Evolutionary conservation across 352 stramenopile genomes (phyloP), one percentile per base, ranked within the genome.

Genomic region (Globisporangium abappressorium): DNA sequence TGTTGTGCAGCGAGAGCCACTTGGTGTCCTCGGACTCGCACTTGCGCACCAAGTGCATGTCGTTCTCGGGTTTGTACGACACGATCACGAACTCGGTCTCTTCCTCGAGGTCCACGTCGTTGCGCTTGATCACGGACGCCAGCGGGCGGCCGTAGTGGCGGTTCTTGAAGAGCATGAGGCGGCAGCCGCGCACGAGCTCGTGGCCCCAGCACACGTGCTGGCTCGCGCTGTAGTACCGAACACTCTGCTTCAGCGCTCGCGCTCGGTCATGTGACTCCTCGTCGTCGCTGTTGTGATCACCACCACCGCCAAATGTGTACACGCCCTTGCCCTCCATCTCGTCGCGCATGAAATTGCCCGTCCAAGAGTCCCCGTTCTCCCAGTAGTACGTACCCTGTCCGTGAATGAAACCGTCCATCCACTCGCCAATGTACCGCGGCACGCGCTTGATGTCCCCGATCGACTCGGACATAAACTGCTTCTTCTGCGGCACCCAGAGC

Each of bases 181-280:
- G 78, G 36, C 78, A 83, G 24, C 83, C 81, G 14, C 54, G 63
- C 33, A 81, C 74, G 26, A 92, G 67, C n/a, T 92, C 81, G 30
- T 89, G 73, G 15, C 80, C 81, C 84, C 84, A 92, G 65, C 84
- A 92, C 2, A 92, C 73, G 59, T 92, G 84, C 33, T 82, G 71
- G 8, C 84, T 87, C 0, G 72, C 71, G 57, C 87, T 67, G 61
- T 86, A 90, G 72, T 86, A 92, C 11, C 84, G 84, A 51, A 84
- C 69, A 34, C 66, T 70, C 41, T 80, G 62, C 6, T 12, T 57
- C 6, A 7, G 2, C n/a, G 11, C n/a, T 4, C 33, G 41, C 24
- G 15, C 33, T n/a, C 11, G 15, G 33, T 34, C 30, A 22, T n/a
- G 47, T 28, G 62, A 24, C 41, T 47, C 22, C n/a, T 55, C 47